Conservation (phyloP, 768 basidiomycete genomes). For the Kwoniella botswanensis region DNA sequence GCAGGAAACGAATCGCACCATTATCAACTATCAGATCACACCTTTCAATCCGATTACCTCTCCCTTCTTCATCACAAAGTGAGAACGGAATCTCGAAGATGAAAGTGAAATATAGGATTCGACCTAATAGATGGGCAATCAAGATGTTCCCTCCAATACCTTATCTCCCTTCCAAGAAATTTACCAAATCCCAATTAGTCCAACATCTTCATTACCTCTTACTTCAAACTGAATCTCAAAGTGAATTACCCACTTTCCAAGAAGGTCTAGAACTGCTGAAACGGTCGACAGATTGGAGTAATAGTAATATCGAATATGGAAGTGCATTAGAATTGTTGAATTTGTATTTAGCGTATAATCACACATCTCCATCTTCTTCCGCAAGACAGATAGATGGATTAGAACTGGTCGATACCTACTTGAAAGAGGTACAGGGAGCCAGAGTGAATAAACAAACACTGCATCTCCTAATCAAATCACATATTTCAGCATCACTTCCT, state of each 20-base stretch:
- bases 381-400: constrained; percentile 4
- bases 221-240: constrained; percentile 1
- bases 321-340: constrained; percentile 10
- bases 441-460: constrained; percentile 15
- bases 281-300: neutral
- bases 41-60: neutral
- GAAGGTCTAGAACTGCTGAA: constrained; percentile 8
- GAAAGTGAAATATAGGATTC: neutral
- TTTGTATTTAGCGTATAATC: constrained; percentile 14
- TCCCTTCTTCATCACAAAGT: neutral
- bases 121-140: constrained; percentile 24
- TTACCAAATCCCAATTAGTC: neutral
- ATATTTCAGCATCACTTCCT: neutral
- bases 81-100: neutral
- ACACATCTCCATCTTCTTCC: neutral
- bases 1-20: constrained; percentile 4
- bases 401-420: constrained; percentile 12
- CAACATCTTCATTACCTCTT: constrained; percentile 21
- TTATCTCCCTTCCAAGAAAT: neutral
- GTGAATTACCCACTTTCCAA: constrained; percentile 6
- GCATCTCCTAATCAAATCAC: constrained; percentile 7
- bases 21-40: neutral
- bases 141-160: constrained; percentile 18
- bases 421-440: neutral
- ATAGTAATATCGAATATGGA: neutral